Conservation (phyloP, 148 eudicot species). For the Rhododendron molle region DNA sequence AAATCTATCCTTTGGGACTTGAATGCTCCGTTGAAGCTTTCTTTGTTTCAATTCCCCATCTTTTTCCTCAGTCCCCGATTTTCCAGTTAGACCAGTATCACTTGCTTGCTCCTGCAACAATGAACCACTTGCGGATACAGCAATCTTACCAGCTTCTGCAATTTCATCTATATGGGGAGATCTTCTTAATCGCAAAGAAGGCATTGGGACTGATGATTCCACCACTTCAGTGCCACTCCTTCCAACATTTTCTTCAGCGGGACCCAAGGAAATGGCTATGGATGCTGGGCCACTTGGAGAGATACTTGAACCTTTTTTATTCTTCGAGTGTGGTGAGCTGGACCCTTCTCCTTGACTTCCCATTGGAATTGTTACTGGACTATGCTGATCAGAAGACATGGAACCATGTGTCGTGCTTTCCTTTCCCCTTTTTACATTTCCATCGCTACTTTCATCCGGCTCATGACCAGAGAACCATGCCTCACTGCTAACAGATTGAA, state of each 20-base stretch:
- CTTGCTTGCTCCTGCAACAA: slow-evolving; percentile 22
- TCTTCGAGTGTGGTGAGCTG: slow-evolving; percentile 29
- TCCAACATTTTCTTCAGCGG: slow-evolving; percentile 26
- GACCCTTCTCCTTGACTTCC: slow-evolving; percentile 22
- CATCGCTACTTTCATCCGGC: slow-evolving; percentile 43
- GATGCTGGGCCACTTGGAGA: slow-evolving; percentile 26
- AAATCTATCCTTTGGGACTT: slow-evolving; percentile 55
- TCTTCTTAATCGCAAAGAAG: slow-evolving; percentile 34
- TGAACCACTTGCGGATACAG: slow-evolving; percentile 34
- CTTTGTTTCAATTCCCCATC: slow-evolving; percentile 36
- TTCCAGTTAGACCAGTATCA: slow-evolving; percentile 23
- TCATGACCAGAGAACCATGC: slow-evolving; percentile 77
- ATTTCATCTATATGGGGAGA: slow-evolving; percentile 33
- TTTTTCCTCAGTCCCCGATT: slow-evolving; percentile 23
- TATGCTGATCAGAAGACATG: slow-evolving; percentile 18
- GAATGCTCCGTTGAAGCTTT: slow-evolving; percentile 58
- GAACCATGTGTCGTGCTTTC: slow-evolving; percentile 28
- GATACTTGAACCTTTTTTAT: slow-evolving; percentile 23
- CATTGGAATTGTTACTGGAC: slow-evolving; percentile 11
- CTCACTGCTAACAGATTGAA: slow-evolving; percentile 59
- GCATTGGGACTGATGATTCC: slow-evolving; percentile 21
- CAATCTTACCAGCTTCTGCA: slow-evolving; percentile 30
- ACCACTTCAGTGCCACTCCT: slow-evolving; percentile 15
- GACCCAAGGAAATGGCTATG: slow-evolving; percentile 19
- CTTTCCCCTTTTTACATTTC: slow-evolving; percentile 20